Base-by-base conservation (phyloP, 2,329 filamentous ascomycete genomes). In the Metarhizium guizhouense region DNA sequence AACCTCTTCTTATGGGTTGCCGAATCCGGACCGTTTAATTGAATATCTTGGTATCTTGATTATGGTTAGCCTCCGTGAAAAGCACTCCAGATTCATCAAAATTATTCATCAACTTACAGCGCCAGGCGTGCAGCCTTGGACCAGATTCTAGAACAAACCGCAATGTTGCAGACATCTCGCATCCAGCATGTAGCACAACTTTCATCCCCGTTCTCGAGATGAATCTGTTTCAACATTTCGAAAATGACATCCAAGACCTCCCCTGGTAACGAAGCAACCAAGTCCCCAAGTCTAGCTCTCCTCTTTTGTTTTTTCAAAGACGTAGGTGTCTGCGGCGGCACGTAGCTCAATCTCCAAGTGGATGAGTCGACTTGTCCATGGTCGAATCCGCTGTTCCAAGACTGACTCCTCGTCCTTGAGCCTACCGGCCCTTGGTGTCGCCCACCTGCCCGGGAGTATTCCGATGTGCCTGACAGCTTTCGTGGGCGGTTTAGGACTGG, bases 101-200 rank as follows among this genome's bases (percentile, higher is more conserved):
- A 25, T 68, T 40, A 11, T 14, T 40, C 38, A 40, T 40, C 38
- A 16, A 40, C 76, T 72, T 70, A 84, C 74, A 84, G 65, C 14
- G 76, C 76, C 20, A 69, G 67, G 20, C 76, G 74, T 6, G 80
- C 80, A 45, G 74, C 75, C 59, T 74, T 75, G 61, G 76, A 70
- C 70, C 79, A 78, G 61, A 78, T 82, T 58, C 74, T 75, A 16
- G 76, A 78, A 42, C 74, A 72, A 11, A 81, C 56, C 11, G 76
- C 73, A 45, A 84, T 65, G 47, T 74, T 76, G 60, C 76, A 79
- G 34, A 78, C 68, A 61, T 86, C 82, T 51, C 83, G 74, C 80
- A 84, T 83, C 79, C 80, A 84, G 65, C 83, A 86, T 18, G 83
- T 85, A 16, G 81, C 76, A 63, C 83, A 86, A 66, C 81, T 83